Base-by-base conservation (phyloP, 2,329 filamentous ascomycete genomes). In the Capronia americana region DNA sequence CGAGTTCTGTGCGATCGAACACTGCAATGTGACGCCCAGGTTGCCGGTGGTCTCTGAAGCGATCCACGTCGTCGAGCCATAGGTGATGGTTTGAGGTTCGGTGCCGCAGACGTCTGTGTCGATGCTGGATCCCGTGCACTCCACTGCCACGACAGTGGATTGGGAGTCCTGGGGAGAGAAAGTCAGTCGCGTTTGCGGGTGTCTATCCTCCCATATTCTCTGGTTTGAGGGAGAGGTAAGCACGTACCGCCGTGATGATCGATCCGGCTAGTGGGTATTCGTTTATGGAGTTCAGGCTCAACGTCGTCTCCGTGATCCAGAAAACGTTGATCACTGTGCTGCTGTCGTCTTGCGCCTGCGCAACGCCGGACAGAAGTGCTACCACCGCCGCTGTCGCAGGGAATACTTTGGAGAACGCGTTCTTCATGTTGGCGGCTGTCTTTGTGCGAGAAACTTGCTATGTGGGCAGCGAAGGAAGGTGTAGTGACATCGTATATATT, bases 1-100 rank as follows among this genome's bases (percentile, higher is more conserved):
- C 8, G 24, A 20, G 57, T 50, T 61, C 17, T 26, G n/a, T 3
- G 59, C 59, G 28, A 61, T 26, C 20, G 59, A 61, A 17, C 59
- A 61, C 11, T 51, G 10, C n/a, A 53, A 10, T 4, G 59, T 38
- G 20, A 23, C 14, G 12, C 14, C 48, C 12, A 61, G 1, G 23
- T 61, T 61, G 24, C 10, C 59, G n/a, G 20, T 26, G 41, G 23
- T 20, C 17, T 61, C 46, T 6, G 24, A 44, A 10, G 30, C 46
- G 8, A 61, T 23, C 51, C 41, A 61, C 24, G 59, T 61, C 20
- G 44, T 30, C 20, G 59, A 32, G 2, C 46, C 59, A 17, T 34
- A 54, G 24, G 59, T 61, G 44, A 61, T 53, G 30, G 46, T 61
- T n/a, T 41, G 32, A 12, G 28, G 12, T 17, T 20, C 44, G 53